Base-by-base conservation (phyloP, 176 grass and related monocot genomes). In the Oryza brachyantha region DNA sequence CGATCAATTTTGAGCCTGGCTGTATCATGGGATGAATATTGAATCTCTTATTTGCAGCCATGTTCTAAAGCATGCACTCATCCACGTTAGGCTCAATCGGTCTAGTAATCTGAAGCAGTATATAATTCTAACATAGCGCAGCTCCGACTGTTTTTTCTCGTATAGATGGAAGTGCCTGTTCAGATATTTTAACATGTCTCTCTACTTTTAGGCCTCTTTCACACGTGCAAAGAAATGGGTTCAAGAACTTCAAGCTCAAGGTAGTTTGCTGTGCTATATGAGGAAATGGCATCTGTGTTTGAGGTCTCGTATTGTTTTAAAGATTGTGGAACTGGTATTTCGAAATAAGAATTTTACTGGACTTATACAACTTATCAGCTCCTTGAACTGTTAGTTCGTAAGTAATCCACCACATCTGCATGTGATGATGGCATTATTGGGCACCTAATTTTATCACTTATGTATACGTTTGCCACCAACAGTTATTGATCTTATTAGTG, bases 181-280 rank as follows among this genome's bases (percentile, higher is more conserved):
- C 28, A 52, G 32, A 16, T 52, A 10, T 81, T 81, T 59, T 63
- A 69, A 38, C 32, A 62, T 57, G 75, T 1, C 35, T 16, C 62
- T 48, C 32, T 82, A 71, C 54, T 43, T 70, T 88, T 46, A 99
- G 96, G 90, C 86, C 43, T 93, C 96, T n/a, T 95, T 95, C 75
- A 81, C 81, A 24, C 79, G 90, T 84, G 92, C 96, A 70, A 91
- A 95, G 84, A 99, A 93, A 88, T 99, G 96, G 96, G 92, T 99
- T 66, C 86, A 89, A 85, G 96, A 95, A 75, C 96, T 99, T 75
- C 92, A 95, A 79, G 88, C 88, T 61, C 92, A 93, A 95, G 96
- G 96, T 99, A 84, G 35, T 39, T 54, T 46, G 54, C 81, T 80
- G 84, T 25, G 29, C 41, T 61, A 68, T 61, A 59, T 62, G 42